Percentiles rank a stretch among this genome's conserved stretches.
Conservation (phyloP, 2,329 filamentous ascomycete genomes). For the Penicillium psychrosexuale region DNA sequence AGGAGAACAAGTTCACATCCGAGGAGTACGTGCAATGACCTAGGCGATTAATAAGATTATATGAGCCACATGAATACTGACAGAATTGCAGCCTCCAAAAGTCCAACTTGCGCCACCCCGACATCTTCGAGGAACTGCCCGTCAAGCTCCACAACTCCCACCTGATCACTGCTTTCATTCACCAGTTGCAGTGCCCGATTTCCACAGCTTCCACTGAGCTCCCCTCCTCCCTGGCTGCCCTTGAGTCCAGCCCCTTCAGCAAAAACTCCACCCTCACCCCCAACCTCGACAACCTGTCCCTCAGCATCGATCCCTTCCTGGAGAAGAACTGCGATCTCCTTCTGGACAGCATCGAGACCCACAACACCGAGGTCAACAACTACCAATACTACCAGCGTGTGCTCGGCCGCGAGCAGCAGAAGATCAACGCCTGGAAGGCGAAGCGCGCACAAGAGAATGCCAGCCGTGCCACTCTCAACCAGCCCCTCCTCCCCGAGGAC, state of each 20-base stretch:
- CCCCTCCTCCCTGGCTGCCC: slow-evolving; percentile 73
- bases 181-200: slow-evolving; percentile 75
- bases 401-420: slow-evolving; percentile 87
- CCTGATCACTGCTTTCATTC: slow-evolving; percentile 89
- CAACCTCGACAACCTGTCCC: slow-evolving; percentile 83
- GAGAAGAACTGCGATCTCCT: slow-evolving; percentile 98
- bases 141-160: slow-evolving; percentile 94
- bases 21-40: slow-evolving; percentile 68
- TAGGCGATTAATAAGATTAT: background rate
- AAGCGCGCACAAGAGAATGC: slow-evolving; percentile 97
- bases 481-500: slow-evolving; percentile 84
- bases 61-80: slow-evolving; percentile 11
- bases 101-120: slow-evolving; percentile 87
- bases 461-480: slow-evolving; percentile 78
- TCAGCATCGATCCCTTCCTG: slow-evolving; percentile 94
- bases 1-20: slow-evolving; percentile 96
- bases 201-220: slow-evolving; percentile 66
- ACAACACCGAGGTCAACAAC: slow-evolving; percentile 99
- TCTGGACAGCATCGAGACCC: slow-evolving; percentile 92
- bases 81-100: slow-evolving; percentile 72
- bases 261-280: slow-evolving; percentile 69
- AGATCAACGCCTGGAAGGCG: slow-evolving; percentile 93
- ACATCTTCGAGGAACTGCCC: slow-evolving; percentile 88
- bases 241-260: slow-evolving; percentile 62
- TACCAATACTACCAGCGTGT: slow-evolving; percentile 97